Percentiles rank a stretch among this genome's conserved stretches.
Conservation (phyloP, 441 rosid genomes). For the Gossypium schwendimanii region DNA sequence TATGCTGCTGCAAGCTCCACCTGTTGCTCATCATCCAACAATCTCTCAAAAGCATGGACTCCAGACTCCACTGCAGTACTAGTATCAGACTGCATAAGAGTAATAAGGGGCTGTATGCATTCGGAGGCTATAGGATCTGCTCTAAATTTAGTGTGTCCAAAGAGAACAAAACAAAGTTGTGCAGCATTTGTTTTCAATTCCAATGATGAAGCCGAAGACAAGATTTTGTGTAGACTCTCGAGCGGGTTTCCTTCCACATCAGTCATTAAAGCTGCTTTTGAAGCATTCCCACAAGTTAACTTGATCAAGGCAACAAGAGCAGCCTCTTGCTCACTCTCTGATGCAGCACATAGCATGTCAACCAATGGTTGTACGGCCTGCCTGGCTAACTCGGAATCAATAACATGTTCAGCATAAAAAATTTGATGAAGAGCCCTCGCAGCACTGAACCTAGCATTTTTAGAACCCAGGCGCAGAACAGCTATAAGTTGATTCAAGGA, state of each 20-base stretch:
- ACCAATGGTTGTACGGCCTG: conserved; percentile 68
- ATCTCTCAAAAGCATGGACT: conserved; percentile 64
- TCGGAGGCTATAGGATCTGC: conserved; percentile 43
- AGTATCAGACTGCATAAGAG: conserved; percentile 49
- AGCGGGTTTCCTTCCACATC: conserved; percentile 64
- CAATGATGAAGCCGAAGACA: conserved; percentile 54
- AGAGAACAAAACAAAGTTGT: conserved; percentile 50
- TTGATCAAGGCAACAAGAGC: conserved; percentile 65
- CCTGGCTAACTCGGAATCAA: conserved; percentile 61
- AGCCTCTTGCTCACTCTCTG: conserved; percentile 64
- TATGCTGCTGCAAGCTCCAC: conserved; percentile 50
- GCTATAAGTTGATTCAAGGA: conserved; percentile 73
- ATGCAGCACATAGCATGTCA: conserved; percentile 66
- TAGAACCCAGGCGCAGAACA: conserved; percentile 58
- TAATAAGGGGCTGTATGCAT: conserved; percentile 58
- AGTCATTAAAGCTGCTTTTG: conserved; percentile 37
- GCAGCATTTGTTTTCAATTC: conserved; percentile 69
- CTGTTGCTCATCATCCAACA: conserved; percentile 55
- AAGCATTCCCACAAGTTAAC: conserved; percentile 49
- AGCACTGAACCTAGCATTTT: conserved; percentile 63
- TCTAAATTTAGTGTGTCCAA: conserved; percentile 41
- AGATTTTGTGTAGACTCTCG: conserved; percentile 48
- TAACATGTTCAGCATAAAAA: conserved; percentile 60
- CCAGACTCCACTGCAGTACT: conserved; percentile 50
- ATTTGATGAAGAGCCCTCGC: conserved; percentile 74